Percentiles rank a stretch among this genome's conserved stretches.
These are phyloP conservation scores for Amphicarpaea edgeworthii DNA, from an alignment of 306 rosid genomes.

Conservation along the genomic window DNA sequence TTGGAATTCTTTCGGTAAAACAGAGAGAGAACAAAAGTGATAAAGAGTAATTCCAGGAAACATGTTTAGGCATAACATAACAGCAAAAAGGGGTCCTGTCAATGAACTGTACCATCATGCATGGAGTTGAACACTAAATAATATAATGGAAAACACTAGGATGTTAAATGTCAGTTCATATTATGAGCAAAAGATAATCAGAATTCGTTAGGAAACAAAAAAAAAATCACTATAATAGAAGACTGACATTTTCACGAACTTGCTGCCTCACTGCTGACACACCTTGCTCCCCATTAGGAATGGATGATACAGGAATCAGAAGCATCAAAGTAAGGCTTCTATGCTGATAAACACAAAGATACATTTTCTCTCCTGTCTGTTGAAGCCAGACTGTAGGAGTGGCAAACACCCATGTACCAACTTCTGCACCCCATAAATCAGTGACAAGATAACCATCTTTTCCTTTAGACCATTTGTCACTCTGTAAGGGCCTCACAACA, in stretches of 20 bases:
- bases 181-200: not conserved
- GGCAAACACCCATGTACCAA: constrained; percentile 62
- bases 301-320: constrained; percentile 78
- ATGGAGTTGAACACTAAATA: constrained; percentile 30
- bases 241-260: constrained; percentile 84
- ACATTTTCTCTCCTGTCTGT: constrained; percentile 86
- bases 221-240: constrained; percentile 37
- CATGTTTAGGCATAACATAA: not conserved
- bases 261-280: constrained; percentile 76
- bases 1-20: constrained; percentile 15
- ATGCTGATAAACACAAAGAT: constrained; percentile 85
- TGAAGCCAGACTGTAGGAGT: constrained; percentile 81
- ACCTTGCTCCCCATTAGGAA: constrained; percentile 85
- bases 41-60: constrained; percentile 6
- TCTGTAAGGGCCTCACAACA: constrained; percentile 81
- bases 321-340: constrained; percentile 83
- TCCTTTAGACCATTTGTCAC: constrained; percentile 90
- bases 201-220: constrained; percentile 30
- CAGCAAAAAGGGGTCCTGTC: constrained; percentile 26
- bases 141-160: constrained; percentile 9
- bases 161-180: constrained; percentile 32
- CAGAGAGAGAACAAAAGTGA: not conserved
- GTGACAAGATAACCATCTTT: constrained; percentile 91
- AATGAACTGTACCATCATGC: constrained; percentile 37
- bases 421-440: constrained; percentile 93